Conservation (phyloP, 805 yeast genomes). For the Wickerhamiella qilinensis region DNA sequence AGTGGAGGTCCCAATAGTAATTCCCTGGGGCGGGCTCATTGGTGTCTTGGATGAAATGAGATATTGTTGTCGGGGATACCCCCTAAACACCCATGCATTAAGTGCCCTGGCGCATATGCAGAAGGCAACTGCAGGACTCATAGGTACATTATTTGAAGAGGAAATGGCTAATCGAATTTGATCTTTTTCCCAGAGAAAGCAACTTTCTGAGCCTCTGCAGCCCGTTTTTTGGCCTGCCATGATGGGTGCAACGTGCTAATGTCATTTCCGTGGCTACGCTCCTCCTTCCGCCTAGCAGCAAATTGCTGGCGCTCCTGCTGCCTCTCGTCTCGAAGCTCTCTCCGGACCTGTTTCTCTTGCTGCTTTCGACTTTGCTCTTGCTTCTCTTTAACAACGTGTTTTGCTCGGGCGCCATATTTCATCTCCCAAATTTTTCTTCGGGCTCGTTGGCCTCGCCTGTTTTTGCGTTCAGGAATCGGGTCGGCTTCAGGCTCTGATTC, state of each 20-base stretch:
- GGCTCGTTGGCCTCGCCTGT: slow-evolving; percentile 94
- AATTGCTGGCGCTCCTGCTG: background rate
- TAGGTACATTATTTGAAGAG: no score
- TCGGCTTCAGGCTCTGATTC: slow-evolving; percentile 14
- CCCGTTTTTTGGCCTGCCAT: slow-evolving; percentile 80
- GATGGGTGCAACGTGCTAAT: slow-evolving; percentile 69
- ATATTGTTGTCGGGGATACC: no score
- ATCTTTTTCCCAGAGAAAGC: slow-evolving; percentile 77
- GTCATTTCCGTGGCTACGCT: slow-evolving; percentile 12
- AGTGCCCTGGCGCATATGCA: no score
- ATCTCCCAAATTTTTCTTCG: slow-evolving; percentile 93
- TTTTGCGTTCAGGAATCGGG: slow-evolving; percentile 36
- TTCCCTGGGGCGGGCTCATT: no score
- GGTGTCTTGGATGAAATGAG: no score
- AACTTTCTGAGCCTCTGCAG: slow-evolving; percentile 47
- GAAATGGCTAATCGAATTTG: slow-evolving; percentile 36
- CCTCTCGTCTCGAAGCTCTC: slow-evolving; percentile 6
- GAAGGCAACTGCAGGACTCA: no score
- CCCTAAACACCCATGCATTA: no score
- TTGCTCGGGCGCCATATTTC: slow-evolving; percentile 74
- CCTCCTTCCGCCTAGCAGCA: slow-evolving; percentile 14
- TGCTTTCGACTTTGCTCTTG: slow-evolving; percentile 39
- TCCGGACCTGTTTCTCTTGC: slow-evolving; percentile 11
- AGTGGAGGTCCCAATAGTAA: no score
- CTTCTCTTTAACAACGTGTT: slow-evolving; percentile 57